Base-by-base conservation (phyloP, 805 yeast genomes). In the Hanseniaspora vineae region DNA sequence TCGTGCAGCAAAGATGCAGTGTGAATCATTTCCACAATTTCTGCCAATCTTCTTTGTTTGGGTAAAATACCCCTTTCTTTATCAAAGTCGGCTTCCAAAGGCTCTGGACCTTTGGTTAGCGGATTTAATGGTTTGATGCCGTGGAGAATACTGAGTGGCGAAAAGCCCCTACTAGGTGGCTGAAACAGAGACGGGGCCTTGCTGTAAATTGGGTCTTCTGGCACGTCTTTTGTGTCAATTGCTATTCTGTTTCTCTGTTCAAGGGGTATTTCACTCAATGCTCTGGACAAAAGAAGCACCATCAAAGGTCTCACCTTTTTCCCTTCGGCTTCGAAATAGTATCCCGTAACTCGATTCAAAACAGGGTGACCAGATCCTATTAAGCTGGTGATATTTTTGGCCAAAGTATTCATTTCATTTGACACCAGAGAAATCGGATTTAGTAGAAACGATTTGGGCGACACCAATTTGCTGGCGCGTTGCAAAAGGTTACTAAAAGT, bases 21-120 rank as follows among this genome's bases (percentile, higher is more conserved):
- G 64, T 92, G 98, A 54, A 92, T 92, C 95, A 92, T 85, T 66
- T 92, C 98, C 10, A 90, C 96, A 57, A 92, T 90, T 67, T 92
- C 98, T 1, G 98, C 97, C 48, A 92, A 72, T 50, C 98, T 75
- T 54, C 97, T 74, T 67, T 92, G 98, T 55, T 92, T 88, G 43
- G 98, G 97, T 50, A 90, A 69, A 45, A 92, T 86, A 1, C 96
- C 96, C 49, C 76, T 68, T 14, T 71, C 66, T 51, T 75, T 77
- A 45, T 75, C 75, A 49, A 66, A 68, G 15, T 55, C 55, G 17
- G 31, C 37, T 8, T 32, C 31, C 47, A 82, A 69, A 37, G 77
- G 70, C 52, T 77, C 82, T 73, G 86, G 83, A 10, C 94, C 92
- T 57, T 79, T 77, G 20, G 89, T 78, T 51, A 89, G 71, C 1